Base-by-base conservation (phyloP, 1,284 basidiomycete genomes). In the Ganoderma boninense region DNA sequence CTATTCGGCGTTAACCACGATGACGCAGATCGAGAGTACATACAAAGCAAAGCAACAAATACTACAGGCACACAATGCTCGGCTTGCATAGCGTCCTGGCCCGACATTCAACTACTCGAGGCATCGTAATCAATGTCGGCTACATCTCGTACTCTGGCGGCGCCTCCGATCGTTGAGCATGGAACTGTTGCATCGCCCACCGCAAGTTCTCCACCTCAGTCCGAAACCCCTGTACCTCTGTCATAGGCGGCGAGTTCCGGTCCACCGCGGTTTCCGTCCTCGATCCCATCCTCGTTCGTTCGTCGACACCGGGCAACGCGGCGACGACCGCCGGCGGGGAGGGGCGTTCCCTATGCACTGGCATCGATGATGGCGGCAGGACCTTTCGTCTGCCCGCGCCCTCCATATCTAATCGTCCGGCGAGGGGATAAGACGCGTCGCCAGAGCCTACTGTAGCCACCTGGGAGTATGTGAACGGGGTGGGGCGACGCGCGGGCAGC, bases 141-240 rank as follows among this genome's bases (percentile, higher is more conserved):
- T 61, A 61, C 40, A 26, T 40, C 60, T 61, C 60, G 46, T 78
- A 78, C 40, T 70, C 67, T 8, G 78, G 78, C 6, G 74, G 76
- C 16, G 76, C 71, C 66, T 77, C 76, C 13, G 71, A n/a, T 49
- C 73, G 62, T 8, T 76, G 75, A 40, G 68, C 72, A n/a, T 72
- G 75, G 23, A 79, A 67, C 54, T 75, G 71, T 69, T 75, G 71
- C 76, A 79, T 77, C 35, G 74, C 75, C 46, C 72, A 65, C 64
- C 78, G 69, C 64, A 79, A 66, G 54, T 78, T 76, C 71, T 77
- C 76, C 49, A 78, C 76, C 68, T 79, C 78, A 10, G 71, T 57
- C 13, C 76, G 75, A 56, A 78, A 65, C 11, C 71, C 73, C 14
- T 66, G 32, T 7, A 79, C 74, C 40, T 76, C 77, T 35, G 68